Conservation (phyloP, 352 stramenopile species). For the Phytopythium sindhum region DNA sequence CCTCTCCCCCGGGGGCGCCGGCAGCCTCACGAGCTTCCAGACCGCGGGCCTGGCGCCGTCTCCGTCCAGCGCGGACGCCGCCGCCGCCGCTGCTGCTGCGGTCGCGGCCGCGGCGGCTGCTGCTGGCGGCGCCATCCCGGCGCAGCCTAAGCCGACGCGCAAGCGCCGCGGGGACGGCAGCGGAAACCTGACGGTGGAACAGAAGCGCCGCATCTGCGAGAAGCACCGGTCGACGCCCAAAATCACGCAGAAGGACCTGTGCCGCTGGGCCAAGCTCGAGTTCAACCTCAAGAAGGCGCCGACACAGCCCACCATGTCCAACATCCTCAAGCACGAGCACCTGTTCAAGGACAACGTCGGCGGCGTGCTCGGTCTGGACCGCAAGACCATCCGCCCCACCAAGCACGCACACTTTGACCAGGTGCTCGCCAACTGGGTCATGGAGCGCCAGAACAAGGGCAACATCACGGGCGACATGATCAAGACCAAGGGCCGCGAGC, state of each 20-base stretch:
- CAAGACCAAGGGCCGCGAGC: conserved; percentile 78
- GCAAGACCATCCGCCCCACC: conserved; percentile 83
- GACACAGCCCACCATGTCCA: conserved; percentile 78
- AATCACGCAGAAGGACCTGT: conserved; percentile 88
- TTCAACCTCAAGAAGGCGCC: conserved; percentile 82
- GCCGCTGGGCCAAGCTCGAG: conserved; percentile 86
- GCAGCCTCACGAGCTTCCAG: conserved; percentile 4
- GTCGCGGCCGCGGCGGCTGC: conserved; percentile 11
- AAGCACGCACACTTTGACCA: conserved; percentile 79
- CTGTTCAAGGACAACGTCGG: conserved; percentile 84
- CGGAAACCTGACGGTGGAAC: conserved; percentile 83
- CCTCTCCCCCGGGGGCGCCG: conserved; percentile 13
- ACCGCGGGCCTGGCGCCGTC: neutral
- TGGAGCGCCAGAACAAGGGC: conserved; percentile 85
- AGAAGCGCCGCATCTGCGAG: conserved; percentile 87
- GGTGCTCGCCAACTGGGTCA: conserved; percentile 87
- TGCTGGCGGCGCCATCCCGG: neutral
- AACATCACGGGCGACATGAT: conserved; percentile 90
- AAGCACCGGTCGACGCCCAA: conserved; percentile 84
- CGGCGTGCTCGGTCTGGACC: conserved; percentile 66
- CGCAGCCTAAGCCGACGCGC: conserved; percentile 15
- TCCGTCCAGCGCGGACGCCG: neutral
- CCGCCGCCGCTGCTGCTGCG: neutral
- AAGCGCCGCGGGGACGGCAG: conserved; percentile 53
- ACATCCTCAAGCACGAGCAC: conserved; percentile 87